phyloP scores from a whole-genome alignment of 306 rosid species.

The Senna siamea region DNA sequence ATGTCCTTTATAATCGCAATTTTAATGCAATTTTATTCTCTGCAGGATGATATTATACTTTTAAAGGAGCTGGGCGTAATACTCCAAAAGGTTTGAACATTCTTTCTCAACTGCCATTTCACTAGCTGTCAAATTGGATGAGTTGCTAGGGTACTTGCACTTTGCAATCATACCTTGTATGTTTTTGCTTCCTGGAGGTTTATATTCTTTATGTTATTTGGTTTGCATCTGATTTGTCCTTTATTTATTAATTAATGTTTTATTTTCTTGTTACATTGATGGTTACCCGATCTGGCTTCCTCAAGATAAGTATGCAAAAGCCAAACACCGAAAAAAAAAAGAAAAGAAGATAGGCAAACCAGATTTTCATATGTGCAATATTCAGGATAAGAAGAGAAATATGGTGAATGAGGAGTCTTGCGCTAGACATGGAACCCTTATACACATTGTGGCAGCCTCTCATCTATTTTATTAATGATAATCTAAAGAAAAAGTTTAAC shows the following conservation, averaged over 20 bases:
- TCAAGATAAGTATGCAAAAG: conserved; percentile 12
- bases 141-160: conserved; percentile 35
- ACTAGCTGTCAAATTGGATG: conserved; percentile 37
- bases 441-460: background rate
- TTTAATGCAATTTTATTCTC: conserved; percentile 17
- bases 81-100: conserved; percentile 33
- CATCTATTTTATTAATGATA: too few species aligned
- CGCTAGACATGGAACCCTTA: background rate
- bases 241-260: conserved; percentile 2
- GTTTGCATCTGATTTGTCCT: conserved; percentile 14
- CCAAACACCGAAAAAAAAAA: too few species aligned
- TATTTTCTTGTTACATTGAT: conserved; percentile 25
- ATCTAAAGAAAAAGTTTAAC: background rate
- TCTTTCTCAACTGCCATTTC: conserved; percentile 36
- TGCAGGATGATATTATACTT: conserved; percentile 37
- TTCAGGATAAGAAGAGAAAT: background rate
- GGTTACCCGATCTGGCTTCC: conserved; percentile 19
- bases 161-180: conserved; percentile 39
- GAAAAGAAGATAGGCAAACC: background rate
- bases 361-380: background rate
- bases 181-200: conserved; percentile 31
- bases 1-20: conserved; percentile 25
- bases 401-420: background rate
- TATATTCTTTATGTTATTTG: conserved; percentile 24
- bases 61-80: conserved; percentile 18